phyloP scores from a whole-genome alignment of 305 asterid genomes.

The Fraxinus nigra region DNA sequence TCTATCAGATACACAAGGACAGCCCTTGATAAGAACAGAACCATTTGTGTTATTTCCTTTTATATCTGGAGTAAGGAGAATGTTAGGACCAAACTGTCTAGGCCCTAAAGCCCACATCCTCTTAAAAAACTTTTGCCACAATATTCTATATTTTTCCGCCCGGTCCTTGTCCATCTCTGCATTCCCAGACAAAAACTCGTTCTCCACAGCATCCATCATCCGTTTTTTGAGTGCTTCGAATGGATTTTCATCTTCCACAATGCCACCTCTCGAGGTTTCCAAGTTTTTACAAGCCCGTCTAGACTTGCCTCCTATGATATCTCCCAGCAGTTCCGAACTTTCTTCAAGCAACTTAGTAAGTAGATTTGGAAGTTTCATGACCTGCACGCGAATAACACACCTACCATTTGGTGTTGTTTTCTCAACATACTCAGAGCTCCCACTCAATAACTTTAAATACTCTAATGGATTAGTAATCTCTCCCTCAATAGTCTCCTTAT shows the following conservation, averaged over 20 bases:
- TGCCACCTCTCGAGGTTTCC: slow-evolving; percentile 59
- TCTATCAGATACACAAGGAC: slow-evolving; percentile 61
- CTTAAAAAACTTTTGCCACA: slow-evolving; percentile 58
- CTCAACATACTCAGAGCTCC: slow-evolving; percentile 64
- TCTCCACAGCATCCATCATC: slow-evolving; percentile 70
- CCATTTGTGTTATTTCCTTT: slow-evolving; percentile 36
- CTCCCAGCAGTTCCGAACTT: slow-evolving; percentile 68
- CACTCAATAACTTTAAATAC: slow-evolving; percentile 51
- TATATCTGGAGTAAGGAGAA: slow-evolving; percentile 62
- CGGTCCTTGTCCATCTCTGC: slow-evolving; percentile 54
- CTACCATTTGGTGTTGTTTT: slow-evolving; percentile 84
- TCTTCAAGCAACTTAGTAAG: slow-evolving; percentile 82
- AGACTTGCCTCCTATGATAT: slow-evolving; percentile 77
- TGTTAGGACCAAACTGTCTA: slow-evolving; percentile 81
- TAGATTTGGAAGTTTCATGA: slow-evolving; percentile 75
- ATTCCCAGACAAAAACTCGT: slow-evolving; percentile 39
- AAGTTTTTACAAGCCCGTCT: slow-evolving; percentile 56
- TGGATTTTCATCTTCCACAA: slow-evolving; percentile 68
- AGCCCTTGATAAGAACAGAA: slow-evolving; percentile 67
- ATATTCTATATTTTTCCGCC: slow-evolving; percentile 46
- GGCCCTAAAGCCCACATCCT: slow-evolving; percentile 98
- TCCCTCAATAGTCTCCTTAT: slow-evolving; percentile 83
- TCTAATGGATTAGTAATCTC: slow-evolving; percentile 57
- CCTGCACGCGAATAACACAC: slow-evolving; percentile 78
- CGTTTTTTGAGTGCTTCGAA: slow-evolving; percentile 69